Conservation (phyloP, 805 yeast genomes). For the Candida ovalis region DNA sequence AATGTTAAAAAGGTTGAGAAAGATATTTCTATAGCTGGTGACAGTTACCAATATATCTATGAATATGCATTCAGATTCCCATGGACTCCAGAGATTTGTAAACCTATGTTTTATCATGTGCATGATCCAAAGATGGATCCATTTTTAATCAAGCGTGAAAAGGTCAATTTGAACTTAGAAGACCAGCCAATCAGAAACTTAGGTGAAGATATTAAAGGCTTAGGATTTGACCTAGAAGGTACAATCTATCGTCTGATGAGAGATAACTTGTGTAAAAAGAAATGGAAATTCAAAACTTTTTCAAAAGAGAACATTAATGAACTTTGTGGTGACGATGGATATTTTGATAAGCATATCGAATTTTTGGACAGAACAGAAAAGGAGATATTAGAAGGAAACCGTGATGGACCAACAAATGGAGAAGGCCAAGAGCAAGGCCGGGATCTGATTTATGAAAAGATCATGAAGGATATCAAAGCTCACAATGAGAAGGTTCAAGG, state of each 20-base stretch:
- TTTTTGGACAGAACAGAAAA: conserved; percentile 3
- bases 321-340: conserved; percentile 10
- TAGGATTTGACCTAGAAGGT: conserved; percentile 24
- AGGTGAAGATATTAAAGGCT: conserved; percentile 20
- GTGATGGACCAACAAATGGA: background rate
- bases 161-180: conserved; percentile 16
- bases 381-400: background rate
- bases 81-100: conserved; percentile 14
- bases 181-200: conserved; percentile 21
- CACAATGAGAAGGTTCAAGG: background rate
- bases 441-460: background rate
- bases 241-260: conserved; percentile 23
- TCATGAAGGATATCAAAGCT: background rate
- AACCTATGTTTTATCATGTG: conserved; percentile 38
- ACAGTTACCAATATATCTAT: conserved; percentile 2
- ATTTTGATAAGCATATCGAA: conserved; percentile 5
- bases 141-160: conserved; percentile 29
- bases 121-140: conserved; percentile 51
- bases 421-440: background rate
- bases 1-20: conserved; percentile 3
- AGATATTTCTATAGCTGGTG: conserved; percentile 4
- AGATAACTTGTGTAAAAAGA: conserved; percentile 15
- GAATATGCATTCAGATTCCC: conserved; percentile 12
- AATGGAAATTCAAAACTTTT: conserved; percentile 2
- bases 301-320: background rate